Base-by-base conservation (phyloP, 805 yeast species). In the Hanseniaspora thailandica region DNA sequence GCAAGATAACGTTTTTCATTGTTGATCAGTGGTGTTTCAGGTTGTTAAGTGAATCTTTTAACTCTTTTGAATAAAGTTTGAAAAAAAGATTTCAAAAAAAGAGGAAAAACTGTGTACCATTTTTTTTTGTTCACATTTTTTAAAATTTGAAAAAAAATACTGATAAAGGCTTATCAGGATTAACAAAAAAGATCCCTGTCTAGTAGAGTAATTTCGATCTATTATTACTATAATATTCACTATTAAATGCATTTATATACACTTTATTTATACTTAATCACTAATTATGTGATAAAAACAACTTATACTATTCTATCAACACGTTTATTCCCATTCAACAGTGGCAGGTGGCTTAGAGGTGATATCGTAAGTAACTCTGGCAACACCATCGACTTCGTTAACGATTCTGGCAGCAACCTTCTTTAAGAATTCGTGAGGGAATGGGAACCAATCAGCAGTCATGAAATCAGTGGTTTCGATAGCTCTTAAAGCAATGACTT, bases 301-400 rank as follows among this genome's bases (percentile, higher is more conserved):
- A 31, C 34, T 31, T 31, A 19, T n/a, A 25, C 22, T 13, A 13
- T 22, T 49, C 6, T 7, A 15, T 38, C 26, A 40, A 26, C 13
- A 25, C n/a, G 54, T 55, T 64, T 82, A 90, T 74, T 93, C 98
- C 98, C 97, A 93, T 71, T 93, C 99, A 61, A 93, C 98, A 57
- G 99, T 93, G 57, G 99, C 98, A 57, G 99, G 99, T 55, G 99
- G 99, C 75, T 93, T 93, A 57, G 97, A 88, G 57, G 98, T 93
- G 69, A 93, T 89, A 70, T 93, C 99, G 71, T 93, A 93, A 54
- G 96, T 93, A 58, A 93, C 99, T 73, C 99, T 84, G 55, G 98
- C 97, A 64, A 93, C 98, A 68, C 99, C 99, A 61, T 84, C 86
- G 57, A 93, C 99, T 75, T 93, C 99, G 71, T 93, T 93, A 63